These are phyloP conservation scores for Stephanodiscus minutulus DNA, from an alignment of 108 stramenopile species.

Conservation along the genomic window DNA sequence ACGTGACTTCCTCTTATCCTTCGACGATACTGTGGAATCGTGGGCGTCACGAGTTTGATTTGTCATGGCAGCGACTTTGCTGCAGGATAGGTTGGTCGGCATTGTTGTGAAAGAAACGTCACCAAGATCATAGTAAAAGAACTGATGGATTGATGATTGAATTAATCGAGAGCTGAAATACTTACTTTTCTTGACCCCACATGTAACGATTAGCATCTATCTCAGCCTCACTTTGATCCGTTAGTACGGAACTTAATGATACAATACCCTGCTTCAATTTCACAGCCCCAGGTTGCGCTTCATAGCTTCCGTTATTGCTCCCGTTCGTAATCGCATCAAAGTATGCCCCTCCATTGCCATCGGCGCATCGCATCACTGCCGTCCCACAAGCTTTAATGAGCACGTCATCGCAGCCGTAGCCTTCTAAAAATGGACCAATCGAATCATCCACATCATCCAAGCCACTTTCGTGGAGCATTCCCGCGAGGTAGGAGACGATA, in stretches of 20 bases:
- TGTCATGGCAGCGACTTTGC: conserved; percentile 67
- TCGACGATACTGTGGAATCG: conserved; percentile 61
- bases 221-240: conserved; percentile 56
- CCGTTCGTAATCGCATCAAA: conserved; percentile 5
- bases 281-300: conserved; percentile 21
- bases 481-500: conserved; percentile 69
- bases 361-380: conserved; percentile 16
- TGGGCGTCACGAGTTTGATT: conserved; percentile 74
- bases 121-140: background rate
- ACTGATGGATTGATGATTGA: background rate
- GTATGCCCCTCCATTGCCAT: conserved; percentile 8
- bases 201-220: conserved; percentile 62
- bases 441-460: conserved; percentile 57
- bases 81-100: background rate
- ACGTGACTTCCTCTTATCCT: conserved; percentile 76
- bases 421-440: conserved; percentile 72
- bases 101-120: background rate
- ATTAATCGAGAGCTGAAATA: background rate
- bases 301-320: conserved; percentile 3
- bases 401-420: conserved; percentile 55
- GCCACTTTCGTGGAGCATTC: conserved; percentile 54
- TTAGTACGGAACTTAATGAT: conserved; percentile 63
- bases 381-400: conserved; percentile 46
- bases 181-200: conserved; percentile 67
- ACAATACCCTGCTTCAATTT: conserved; percentile 77